Conservation (phyloP, 163 green algal genomes). For the Scenedesmus sp. region DNA sequence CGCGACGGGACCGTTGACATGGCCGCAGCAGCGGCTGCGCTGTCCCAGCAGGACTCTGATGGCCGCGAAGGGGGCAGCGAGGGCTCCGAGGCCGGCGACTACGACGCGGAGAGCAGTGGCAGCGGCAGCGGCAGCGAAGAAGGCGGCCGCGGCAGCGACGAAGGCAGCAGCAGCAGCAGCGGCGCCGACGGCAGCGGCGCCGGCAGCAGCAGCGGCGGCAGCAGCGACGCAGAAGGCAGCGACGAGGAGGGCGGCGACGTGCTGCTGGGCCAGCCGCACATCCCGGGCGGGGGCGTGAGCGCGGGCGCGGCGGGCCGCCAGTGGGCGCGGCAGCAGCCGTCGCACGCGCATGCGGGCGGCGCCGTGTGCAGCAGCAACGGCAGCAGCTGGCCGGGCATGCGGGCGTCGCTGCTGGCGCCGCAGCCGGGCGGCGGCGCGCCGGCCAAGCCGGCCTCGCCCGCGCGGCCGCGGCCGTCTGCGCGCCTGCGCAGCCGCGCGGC, state of each 20-base stretch:
- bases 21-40: background rate
- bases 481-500: background rate
- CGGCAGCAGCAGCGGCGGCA: slow-evolving; percentile 7
- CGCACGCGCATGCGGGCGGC: background rate
- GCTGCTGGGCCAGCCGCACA: background rate
- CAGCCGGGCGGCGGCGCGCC: background rate
- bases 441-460: too few relatives aligned
- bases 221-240: background rate
- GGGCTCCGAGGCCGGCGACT: background rate
- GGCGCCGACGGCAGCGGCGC: background rate
- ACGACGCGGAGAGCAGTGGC: background rate
- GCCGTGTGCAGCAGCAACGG: slow-evolving; percentile 16
- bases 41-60: background rate
- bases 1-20: too few relatives aligned
- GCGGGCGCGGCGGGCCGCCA: background rate
- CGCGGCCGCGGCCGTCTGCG: background rate
- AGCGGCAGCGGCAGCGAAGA: background rate
- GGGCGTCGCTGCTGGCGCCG: background rate
- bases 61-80: background rate
- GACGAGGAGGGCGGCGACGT: background rate
- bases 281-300: background rate
- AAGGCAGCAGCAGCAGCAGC: slow-evolving; percentile 7
- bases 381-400: slow-evolving; percentile 31
- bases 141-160: background rate
- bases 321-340: too few relatives aligned